Evolutionary conservation across 2,329 filamentous ascomycete genomes (phyloP).

Genomic region (Dendrostoma leiphaemia): DNA sequence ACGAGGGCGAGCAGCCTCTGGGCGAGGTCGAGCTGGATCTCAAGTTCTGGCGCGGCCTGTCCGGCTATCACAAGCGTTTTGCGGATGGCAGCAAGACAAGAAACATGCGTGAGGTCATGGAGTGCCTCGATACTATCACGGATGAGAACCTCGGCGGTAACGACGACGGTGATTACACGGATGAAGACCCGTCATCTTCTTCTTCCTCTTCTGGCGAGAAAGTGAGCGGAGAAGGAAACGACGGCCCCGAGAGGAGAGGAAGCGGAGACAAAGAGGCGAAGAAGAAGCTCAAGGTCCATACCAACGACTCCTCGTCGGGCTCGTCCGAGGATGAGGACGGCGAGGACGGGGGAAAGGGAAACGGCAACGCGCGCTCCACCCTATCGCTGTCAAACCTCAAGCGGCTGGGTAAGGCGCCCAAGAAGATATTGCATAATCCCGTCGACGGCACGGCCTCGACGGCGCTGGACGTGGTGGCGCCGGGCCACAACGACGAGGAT

Average conservation of each 20-base stretch:
- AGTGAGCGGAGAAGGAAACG: background rate
- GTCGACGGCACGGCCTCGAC: slow-evolving; percentile 21
- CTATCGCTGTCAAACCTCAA: slow-evolving; percentile 23
- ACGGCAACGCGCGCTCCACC: slow-evolving; percentile 16
- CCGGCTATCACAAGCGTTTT: slow-evolving; percentile 55
- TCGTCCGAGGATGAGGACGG: slow-evolving; percentile 29
- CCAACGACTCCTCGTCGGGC: slow-evolving; percentile 21
- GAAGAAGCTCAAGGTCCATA: slow-evolving; percentile 18
- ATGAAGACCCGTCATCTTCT: slow-evolving; percentile 13
- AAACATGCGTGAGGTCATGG: slow-evolving; percentile 58
- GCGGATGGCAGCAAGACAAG: slow-evolving; percentile 48
- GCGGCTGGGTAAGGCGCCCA: slow-evolving; percentile 32
- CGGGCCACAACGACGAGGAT: slow-evolving; percentile 34
- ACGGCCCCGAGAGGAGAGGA: background rate
- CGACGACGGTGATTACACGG: slow-evolving; percentile 18
- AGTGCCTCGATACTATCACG: slow-evolving; percentile 60
- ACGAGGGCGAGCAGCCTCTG: slow-evolving; percentile 53
- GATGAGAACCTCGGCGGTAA: slow-evolving; percentile 48
- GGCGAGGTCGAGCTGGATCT: slow-evolving; percentile 57
- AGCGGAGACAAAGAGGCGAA: slow-evolving; percentile 15
- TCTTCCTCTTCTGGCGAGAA: slow-evolving; percentile 18
- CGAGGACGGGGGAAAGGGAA: slow-evolving; percentile 33
- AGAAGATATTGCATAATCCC: slow-evolving; percentile 20
- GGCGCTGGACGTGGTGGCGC: slow-evolving; percentile 8
- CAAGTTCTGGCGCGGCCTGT: slow-evolving; percentile 61